A percentile compares a stretch with the other conserved stretches of the same genome.
Evolutionary conservation across 345 rosid genomes (phyloP).

Genomic region (Boechera divaricarpa): DNA sequence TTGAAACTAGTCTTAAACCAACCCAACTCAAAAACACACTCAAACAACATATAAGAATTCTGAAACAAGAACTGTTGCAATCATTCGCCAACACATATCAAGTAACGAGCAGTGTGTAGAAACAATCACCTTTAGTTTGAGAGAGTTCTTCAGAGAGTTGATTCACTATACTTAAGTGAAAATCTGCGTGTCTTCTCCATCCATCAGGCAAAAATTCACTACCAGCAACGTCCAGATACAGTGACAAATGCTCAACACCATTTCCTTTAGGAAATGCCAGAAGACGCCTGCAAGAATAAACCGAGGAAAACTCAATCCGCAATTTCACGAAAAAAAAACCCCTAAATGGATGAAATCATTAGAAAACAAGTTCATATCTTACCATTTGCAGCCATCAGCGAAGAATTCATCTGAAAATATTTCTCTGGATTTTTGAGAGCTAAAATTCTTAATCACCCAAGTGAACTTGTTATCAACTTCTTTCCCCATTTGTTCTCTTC

Average conservation of each 20-base stretch:
- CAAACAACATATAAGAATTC: neutral
- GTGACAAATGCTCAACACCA: neutral
- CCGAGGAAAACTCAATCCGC: neutral
- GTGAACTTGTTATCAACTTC: constrained; percentile 1
- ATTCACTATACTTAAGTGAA: neutral
- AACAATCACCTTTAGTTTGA: neutral
- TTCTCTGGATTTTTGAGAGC: neutral
- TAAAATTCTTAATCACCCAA: constrained; percentile 22
- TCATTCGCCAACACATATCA: neutral
- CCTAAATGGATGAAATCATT: neutral
- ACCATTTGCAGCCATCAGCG: constrained; percentile 22
- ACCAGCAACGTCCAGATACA: neutral
- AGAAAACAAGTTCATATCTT: neutral
- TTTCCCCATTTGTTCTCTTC: constrained; percentile 5
- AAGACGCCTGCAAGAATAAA: constrained; percentile 59
- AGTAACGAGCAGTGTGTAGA: neutral
- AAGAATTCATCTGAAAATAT: constrained; percentile 6
- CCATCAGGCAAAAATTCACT: neutral
- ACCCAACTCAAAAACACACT: neutral
- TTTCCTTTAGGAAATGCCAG: constrained; percentile 75
- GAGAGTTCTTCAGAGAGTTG: neutral
- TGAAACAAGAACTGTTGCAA: neutral
- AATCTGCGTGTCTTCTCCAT: neutral
- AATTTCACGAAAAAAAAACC: constrained; percentile 35
- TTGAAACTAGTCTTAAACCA: neutral